Evolutionary conservation across 257 asterid species (phyloP).

Genomic region (Solanum rostratum): DNA sequence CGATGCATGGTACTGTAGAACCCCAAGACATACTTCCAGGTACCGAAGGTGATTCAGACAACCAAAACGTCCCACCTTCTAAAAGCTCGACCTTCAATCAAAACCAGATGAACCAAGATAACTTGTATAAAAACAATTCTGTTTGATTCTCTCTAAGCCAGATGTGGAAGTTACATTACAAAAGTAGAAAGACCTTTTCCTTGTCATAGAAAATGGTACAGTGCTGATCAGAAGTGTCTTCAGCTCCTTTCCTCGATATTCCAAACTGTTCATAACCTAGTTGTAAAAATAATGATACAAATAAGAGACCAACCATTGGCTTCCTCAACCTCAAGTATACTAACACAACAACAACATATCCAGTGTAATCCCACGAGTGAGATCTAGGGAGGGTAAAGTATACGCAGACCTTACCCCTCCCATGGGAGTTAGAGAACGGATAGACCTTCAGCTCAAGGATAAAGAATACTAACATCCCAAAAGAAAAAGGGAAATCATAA

Average conservation of each 20-base stretch:
- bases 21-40: constrained; percentile 99
- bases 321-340: not conserved
- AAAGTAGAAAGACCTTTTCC: constrained; percentile 45
- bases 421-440: not conserved
- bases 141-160: not conserved
- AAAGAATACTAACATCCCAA: not conserved
- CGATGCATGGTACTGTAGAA: constrained; percentile 70
- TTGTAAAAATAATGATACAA: not conserved
- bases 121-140: not conserved
- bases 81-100: constrained; percentile 70
- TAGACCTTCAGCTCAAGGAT: not conserved
- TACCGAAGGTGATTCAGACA: constrained; percentile 95
- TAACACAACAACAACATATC: not conserved
- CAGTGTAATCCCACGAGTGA: not conserved
- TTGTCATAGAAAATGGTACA: constrained; percentile 84
- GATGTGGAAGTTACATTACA: not conserved
- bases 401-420: not conserved
- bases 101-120: not conserved
- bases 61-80: constrained; percentile 99
- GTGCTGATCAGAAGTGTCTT: constrained; percentile 79
- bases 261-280: constrained; percentile 89
- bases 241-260: constrained; percentile 83
- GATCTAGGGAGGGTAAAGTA: too few species aligned
- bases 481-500: not conserved
- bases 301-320: not conserved